A percentile compares a stretch with the other conserved stretches of the same genome.
These are phyloP conservation scores for Camellia japonica DNA, from an alignment of 148 eudicot species.

Conservation along the genomic window DNA sequence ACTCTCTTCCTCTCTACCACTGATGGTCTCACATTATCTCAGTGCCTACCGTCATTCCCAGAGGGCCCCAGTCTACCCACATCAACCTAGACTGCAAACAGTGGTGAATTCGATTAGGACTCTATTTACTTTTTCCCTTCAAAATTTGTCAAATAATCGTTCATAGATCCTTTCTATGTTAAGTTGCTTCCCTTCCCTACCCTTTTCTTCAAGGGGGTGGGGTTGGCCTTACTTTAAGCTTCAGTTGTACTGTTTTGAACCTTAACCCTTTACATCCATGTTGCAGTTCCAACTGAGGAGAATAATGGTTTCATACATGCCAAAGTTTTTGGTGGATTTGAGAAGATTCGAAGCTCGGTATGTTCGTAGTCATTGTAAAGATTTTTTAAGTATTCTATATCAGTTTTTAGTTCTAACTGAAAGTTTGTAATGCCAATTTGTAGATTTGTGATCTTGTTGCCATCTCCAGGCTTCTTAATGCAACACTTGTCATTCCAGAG, in stretches of 20 bases:
- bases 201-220: neutral
- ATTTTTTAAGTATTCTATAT: slow-evolving; percentile 6
- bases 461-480: slow-evolving; percentile 84
- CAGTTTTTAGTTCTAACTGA: slow-evolving; percentile 3
- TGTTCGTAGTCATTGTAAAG: slow-evolving; percentile 20
- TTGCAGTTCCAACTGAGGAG: slow-evolving; percentile 63
- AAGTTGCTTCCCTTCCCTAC: neutral
- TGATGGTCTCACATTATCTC: no score
- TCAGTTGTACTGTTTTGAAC: neutral
- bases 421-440: slow-evolving; percentile 27
- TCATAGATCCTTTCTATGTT: neutral
- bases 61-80: no score
- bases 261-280: slow-evolving; percentile 1
- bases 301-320: slow-evolving; percentile 89
- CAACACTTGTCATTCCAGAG: slow-evolving; percentile 95
- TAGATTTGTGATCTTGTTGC: slow-evolving; percentile 94
- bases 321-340: slow-evolving; percentile 91
- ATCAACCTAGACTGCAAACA: neutral
- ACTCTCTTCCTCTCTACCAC: no score
- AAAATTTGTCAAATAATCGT: neutral
- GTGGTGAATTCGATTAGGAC: neutral
- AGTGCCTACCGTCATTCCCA: no score
- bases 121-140: neutral
- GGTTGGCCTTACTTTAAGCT: neutral
- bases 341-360: slow-evolving; percentile 83